Base-by-base conservation (phyloP, 768 basidiomycete genomes). In the Leccinum arenicola region DNA sequence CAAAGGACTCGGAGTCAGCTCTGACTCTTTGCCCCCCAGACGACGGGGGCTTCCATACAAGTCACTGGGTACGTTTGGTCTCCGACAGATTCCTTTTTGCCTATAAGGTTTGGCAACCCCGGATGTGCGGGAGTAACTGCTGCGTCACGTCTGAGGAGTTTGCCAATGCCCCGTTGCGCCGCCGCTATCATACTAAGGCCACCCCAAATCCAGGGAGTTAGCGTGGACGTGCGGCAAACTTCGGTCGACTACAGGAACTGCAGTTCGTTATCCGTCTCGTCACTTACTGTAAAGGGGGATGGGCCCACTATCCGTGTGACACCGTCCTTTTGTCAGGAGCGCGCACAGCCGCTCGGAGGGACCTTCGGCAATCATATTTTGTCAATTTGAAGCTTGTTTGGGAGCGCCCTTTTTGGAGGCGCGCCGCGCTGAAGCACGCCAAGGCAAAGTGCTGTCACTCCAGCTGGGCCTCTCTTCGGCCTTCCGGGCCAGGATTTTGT, bases 31-130 rank as follows among this genome's bases (percentile, higher is more conserved):
- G 11, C 52, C 14, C 3, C 33, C 40, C 52, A 35, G 51, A 53
- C 25, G 50, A 48, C 52, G 35, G 59, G 50, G 17, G 38, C 12
- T 7, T n/a, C n/a, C 12, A 8, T 27, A 31, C 35, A 19, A 27
- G 33, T 35, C 33, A 35, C 5, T 35, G 33, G 8, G 48, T 12
- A 52, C 12, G 49, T 53, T 52, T 48, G 38, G 29, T 19, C n/a
- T 48, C 45, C 15, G 57, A 55, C 23, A 5, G 17, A 8, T 50
- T 36, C 43, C 27, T 54, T 51, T 67, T 61, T 48, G 59, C 57
- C 48, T 38, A 52, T 55, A 19, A 35, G 36, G 50, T 43, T 57
- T 27, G 36, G 38, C 25, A 49, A 43, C 40, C 33, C 8, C 33
- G 27, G 36, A 15, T 53, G 45, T 19, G 50, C 14, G 50, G 11